Evolutionary conservation across 208 protist genomes (phyloP).

Genomic region (Wallacemonas sp.): DNA sequence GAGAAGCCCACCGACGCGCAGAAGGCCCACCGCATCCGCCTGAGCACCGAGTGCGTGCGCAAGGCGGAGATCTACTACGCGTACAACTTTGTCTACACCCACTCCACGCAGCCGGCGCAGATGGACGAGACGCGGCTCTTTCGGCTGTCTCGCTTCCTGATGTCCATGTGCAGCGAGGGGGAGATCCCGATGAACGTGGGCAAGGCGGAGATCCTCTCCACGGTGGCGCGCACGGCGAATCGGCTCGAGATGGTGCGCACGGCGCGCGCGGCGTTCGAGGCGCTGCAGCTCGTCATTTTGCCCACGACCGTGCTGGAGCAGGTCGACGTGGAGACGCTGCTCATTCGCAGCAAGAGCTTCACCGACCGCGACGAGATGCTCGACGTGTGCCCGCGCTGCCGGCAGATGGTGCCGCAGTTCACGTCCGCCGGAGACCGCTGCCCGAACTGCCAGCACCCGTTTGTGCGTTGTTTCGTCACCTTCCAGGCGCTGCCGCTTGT

Average conservation of each 20-base stretch:
- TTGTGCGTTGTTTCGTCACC: slow-evolving; percentile 90
- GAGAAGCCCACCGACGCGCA: slow-evolving; percentile 53
- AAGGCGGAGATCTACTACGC: slow-evolving; percentile 93
- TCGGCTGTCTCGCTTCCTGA: slow-evolving; percentile 82
- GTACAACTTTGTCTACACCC: slow-evolving; percentile 85
- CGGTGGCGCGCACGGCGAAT: slow-evolving; percentile 83
- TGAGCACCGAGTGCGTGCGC: slow-evolving; percentile 79
- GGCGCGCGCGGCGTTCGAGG: slow-evolving; percentile 86
- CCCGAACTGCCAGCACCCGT: slow-evolving; percentile 91
- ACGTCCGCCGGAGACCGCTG: slow-evolving; percentile 85
- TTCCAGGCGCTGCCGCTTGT: slow-evolving; percentile 95
- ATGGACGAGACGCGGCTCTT: slow-evolving; percentile 88
- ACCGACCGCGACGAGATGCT: slow-evolving; percentile 91
- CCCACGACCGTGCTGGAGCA: slow-evolving; percentile 85
- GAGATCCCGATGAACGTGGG: slow-evolving; percentile 89
- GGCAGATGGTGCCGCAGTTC: slow-evolving; percentile 85
- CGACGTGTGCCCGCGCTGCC: slow-evolving; percentile 92
- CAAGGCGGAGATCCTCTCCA: slow-evolving; percentile 85
- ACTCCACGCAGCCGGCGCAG: slow-evolving; percentile 91
- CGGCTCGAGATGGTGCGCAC: slow-evolving; percentile 91
- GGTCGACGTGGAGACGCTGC: slow-evolving; percentile 89
- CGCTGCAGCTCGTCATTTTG: slow-evolving; percentile 86
- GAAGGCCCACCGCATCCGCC: slow-evolving; percentile 69
- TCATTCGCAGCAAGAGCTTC: slow-evolving; percentile 86
- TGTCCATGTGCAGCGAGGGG: slow-evolving; percentile 58